Evolutionary conservation across 768 basidiomycete species (phyloP).

Genomic region (Cytidiella melzeri): DNA sequence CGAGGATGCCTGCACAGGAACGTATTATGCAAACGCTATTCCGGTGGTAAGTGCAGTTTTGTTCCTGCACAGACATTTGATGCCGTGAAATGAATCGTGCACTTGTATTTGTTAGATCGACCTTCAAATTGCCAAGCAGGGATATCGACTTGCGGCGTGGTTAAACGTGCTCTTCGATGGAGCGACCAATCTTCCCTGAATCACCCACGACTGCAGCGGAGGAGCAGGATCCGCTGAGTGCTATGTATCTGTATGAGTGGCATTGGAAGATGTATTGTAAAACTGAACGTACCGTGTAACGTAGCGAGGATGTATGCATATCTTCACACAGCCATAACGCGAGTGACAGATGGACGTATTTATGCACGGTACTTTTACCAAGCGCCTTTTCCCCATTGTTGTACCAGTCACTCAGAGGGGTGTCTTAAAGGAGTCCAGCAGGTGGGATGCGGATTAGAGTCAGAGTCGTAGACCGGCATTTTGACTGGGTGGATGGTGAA

Average conservation of each 20-base stretch:
- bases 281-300: neutral
- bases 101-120: constrained; percentile 18
- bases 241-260: neutral
- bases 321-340: neutral
- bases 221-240: no score
- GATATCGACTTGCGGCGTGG: constrained; percentile 19
- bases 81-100: neutral
- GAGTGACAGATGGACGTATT: no score
- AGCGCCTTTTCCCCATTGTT: no score
- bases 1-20: constrained; percentile 22
- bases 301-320: neutral
- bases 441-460: no score
- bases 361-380: no score
- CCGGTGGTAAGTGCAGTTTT: constrained; percentile 15
- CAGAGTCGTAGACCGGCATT: no score
- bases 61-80: neutral
- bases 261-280: neutral
- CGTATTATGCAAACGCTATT: constrained; percentile 20
- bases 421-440: no score
- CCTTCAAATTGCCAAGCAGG: constrained; percentile 25
- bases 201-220: no score
- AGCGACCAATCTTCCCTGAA: constrained; percentile 10
- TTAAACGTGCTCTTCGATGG: constrained; percentile 20
- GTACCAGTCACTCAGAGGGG: no score
- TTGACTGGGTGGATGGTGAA: no score